A percentile compares a stretch with the other conserved stretches of the same genome.
Evolutionary conservation across 73 alveolate species (phyloP).

Genomic region (Diophrys appendiculata): DNA sequence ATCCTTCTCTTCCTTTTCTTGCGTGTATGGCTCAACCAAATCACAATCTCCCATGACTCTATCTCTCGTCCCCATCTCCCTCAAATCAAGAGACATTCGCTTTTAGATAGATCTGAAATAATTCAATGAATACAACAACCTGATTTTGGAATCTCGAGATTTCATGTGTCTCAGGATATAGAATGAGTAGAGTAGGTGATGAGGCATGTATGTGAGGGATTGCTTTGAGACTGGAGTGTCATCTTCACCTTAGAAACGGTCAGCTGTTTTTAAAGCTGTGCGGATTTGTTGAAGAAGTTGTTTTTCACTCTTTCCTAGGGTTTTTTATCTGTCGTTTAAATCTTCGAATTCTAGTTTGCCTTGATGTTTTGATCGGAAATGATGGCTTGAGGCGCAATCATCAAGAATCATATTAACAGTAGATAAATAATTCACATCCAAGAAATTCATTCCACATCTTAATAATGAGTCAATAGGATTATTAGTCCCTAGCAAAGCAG

Average conservation of each 20-base stretch:
- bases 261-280: too few species aligned
- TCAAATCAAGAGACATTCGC: constrained; percentile 44
- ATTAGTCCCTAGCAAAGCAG: constrained; percentile 31
- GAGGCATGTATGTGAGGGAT: too few species aligned
- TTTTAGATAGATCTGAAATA: constrained; percentile 58
- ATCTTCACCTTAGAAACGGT: too few species aligned
- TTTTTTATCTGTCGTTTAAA: constrained; percentile 11
- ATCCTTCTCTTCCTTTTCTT: too few species aligned
- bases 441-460: constrained; percentile 43
- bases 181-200: constrained; percentile 57
- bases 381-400: constrained; percentile 19
- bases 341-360: constrained; percentile 13
- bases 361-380: background rate
- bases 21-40: background rate
- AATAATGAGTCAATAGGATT: constrained; percentile 57
- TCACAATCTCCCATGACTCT: constrained; percentile 54
- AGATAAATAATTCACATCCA: constrained; percentile 61
- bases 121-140: constrained; percentile 37
- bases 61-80: constrained; percentile 61
- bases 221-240: too few species aligned
- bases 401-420: constrained; percentile 52
- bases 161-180: constrained; percentile 60
- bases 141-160: constrained; percentile 53
- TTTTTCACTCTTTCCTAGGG: background rate
- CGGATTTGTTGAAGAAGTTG: too few species aligned